A percentile compares a stretch with the other conserved stretches of the same genome.
phyloP scores from a whole-genome alignment of 2,329 filamentous ascomycete species.

The Aspergillus tamarii region DNA sequence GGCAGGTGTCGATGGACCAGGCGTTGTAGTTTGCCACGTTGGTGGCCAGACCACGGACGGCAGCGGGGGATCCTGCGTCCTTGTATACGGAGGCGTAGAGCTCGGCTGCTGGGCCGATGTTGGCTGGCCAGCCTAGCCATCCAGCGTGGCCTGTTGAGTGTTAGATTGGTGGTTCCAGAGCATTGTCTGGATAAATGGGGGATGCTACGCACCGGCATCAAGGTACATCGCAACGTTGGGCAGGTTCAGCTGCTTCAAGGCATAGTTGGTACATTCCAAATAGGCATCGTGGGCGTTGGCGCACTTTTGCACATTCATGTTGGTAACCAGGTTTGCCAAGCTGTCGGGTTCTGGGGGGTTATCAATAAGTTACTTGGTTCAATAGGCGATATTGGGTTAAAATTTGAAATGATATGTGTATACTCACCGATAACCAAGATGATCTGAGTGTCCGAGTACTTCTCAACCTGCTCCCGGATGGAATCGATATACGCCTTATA shows the following conservation, averaged over 20 bases:
- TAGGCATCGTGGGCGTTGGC: conserved; percentile 58
- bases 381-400: no score
- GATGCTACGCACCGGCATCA: conserved; percentile 54
- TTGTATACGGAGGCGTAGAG: conserved; percentile 54
- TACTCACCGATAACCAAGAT: conserved; percentile 54
- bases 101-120: conserved; percentile 56
- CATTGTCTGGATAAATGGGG: no score
- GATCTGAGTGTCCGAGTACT: conserved; percentile 56
- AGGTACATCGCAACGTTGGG: conserved; percentile 67
- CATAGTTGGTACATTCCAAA: conserved; percentile 59
- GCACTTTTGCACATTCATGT: conserved; percentile 59
- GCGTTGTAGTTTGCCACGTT: conserved; percentile 65
- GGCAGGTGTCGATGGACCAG: conserved; percentile 50
- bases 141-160: conserved; percentile 54
- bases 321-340: conserved; percentile 66
- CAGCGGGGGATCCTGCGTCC: conserved; percentile 49
- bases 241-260: conserved; percentile 59
- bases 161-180: background rate
- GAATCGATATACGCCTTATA: conserved; percentile 60
- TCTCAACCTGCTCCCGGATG: conserved; percentile 57
- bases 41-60: conserved; percentile 57
- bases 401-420: background rate
- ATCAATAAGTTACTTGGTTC: conserved; percentile 27
- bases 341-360: conserved; percentile 61
- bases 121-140: conserved; percentile 67